A percentile compares a stretch with the other conserved stretches of the same genome.
Conservation (phyloP, 1,284 basidiomycete genomes). For the Cutaneotrichosporon arboriforme region DNA sequence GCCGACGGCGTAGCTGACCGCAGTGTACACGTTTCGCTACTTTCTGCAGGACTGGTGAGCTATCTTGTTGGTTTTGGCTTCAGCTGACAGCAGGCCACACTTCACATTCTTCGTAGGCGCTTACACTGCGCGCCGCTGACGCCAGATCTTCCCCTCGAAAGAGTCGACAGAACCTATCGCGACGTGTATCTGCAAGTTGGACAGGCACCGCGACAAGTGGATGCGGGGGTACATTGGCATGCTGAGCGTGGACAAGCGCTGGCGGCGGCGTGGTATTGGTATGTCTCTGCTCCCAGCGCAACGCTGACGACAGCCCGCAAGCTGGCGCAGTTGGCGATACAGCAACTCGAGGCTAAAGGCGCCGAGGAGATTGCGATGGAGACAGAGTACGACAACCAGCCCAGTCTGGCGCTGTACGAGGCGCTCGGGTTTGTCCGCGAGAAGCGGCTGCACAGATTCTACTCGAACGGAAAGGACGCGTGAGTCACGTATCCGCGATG, state of each 20-base stretch:
- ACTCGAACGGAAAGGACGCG: constrained; percentile 65
- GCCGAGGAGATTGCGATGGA: constrained; percentile 93
- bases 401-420: constrained; percentile 82
- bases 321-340: constrained; percentile 70
- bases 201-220: constrained; percentile 65
- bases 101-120: constrained; percentile 76
- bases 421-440: constrained; percentile 91
- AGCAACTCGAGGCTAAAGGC: constrained; percentile 69
- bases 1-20: background rate
- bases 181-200: constrained; percentile 93
- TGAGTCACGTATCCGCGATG: constrained; percentile 21
- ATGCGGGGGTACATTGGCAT: constrained; percentile 97
- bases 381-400: constrained; percentile 89
- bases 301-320: constrained; percentile 52
- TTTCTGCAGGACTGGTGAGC: constrained; percentile 86
- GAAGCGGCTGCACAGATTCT: constrained; percentile 90
- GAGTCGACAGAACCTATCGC: constrained; percentile 60
- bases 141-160: constrained; percentile 23
- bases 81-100: constrained; percentile 74
- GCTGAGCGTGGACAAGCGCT: constrained; percentile 77
- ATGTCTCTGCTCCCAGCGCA: background rate
- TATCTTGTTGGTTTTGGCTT: background rate
- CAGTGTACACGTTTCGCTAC: constrained; percentile 59
- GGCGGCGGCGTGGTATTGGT: constrained; percentile 78
- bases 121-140: constrained; percentile 5